Conservation (phyloP, 495 filamentous ascomycete species). For the Annulohypoxylon maeteangense region DNA sequence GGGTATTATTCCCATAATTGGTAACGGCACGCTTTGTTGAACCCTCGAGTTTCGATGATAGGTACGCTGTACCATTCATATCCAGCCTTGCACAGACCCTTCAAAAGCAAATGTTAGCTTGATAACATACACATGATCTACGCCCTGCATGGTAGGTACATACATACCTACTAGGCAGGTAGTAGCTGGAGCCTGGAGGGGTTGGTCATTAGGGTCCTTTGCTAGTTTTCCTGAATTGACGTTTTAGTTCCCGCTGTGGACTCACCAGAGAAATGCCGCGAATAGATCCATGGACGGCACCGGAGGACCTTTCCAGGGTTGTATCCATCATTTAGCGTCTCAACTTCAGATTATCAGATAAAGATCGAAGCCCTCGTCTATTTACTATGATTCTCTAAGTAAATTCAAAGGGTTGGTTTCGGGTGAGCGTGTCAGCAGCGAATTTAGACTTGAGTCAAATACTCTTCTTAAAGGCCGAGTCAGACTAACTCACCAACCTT, state of each 20-base stretch:
- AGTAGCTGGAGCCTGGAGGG: conserved; percentile 3
- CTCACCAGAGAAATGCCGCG: conserved; percentile 7
- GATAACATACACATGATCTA: conserved; percentile 9
- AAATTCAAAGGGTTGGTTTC: background rate
- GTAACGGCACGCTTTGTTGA: background rate
- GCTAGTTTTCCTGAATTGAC: conserved; percentile 1
- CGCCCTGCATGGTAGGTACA: too few species aligned
- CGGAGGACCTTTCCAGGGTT: background rate
- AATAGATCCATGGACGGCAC: conserved; percentile 19
- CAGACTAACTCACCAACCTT: conserved; percentile 10
- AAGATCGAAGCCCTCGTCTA: background rate
- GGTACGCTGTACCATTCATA: too few species aligned
- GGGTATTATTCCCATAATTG: background rate
- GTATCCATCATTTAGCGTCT: conserved; percentile 8
- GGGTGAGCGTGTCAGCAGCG: background rate
- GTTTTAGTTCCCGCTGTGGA: conserved; percentile 35
- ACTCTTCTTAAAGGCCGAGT: background rate
- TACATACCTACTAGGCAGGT: background rate
- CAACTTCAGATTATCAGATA: background rate
- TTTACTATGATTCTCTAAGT: background rate
- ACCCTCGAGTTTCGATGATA: background rate
- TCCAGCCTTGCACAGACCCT: conserved; percentile 6
- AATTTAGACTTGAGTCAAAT: background rate
- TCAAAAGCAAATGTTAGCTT: background rate
- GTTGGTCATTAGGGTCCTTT: conserved; percentile 3